Conservation (phyloP, 2,329 filamentous ascomycete genomes). For the Calonectria pteridis region DNA sequence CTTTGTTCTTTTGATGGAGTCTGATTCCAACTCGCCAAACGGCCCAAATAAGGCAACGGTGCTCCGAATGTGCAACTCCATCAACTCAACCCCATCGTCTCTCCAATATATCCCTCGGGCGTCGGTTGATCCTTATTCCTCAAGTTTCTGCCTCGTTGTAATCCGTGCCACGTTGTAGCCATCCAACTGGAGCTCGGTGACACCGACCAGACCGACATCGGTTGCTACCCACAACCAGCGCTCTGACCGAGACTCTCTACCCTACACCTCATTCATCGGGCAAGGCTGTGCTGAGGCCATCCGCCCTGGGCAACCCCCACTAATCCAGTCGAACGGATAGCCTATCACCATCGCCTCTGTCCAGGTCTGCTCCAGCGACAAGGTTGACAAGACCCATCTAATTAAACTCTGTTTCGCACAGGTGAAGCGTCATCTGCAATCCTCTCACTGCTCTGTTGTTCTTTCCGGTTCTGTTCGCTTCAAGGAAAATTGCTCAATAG, state of each 20-base stretch:
- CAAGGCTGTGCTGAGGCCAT: neutral
- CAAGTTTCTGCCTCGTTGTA: neutral
- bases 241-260: neutral
- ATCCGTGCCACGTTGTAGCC: neutral
- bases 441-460: neutral
- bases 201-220: neutral
- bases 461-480: neutral
- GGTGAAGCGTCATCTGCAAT: neutral
- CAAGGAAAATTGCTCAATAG: neutral
- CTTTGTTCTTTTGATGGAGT: neutral
- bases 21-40: slow-evolving; percentile 1
- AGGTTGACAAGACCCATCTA: slow-evolving; percentile 5
- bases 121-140: neutral
- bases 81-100: neutral
- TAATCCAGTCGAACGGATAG: neutral
- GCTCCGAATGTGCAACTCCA: neutral
- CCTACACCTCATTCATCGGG: neutral
- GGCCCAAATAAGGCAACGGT: neutral
- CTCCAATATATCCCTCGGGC: neutral
- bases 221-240: neutral
- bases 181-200: neutral
- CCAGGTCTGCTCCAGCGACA: neutral
- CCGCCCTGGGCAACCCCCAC: neutral
- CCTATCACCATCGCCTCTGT: neutral
- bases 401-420: neutral